Base-by-base conservation (phyloP, 306 rosid genomes). In the Cucurbita moschata region DNA sequence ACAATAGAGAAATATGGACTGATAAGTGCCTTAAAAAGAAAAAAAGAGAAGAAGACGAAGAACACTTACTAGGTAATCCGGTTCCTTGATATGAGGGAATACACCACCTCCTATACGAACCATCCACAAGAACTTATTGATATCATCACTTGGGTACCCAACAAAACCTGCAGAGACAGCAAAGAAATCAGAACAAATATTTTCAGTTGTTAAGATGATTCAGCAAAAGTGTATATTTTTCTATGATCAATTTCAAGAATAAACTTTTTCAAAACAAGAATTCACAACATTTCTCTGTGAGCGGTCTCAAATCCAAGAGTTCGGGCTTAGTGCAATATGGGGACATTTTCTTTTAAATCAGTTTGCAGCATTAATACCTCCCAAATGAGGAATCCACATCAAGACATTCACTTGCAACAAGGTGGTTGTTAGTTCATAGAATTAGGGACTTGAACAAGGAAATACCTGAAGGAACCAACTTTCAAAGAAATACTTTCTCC, bases 101-200 rank as follows among this genome's bases (percentile, higher is more conserved):
- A 95, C 99, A 60, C 99, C 99, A 49, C 99, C 99, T 77, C 99
- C 99, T 10, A 95, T 95, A 3, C 99, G 97, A 73, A 95, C 99
- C 99, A 95, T 95, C 99, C 99, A 95, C 75, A 95, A 82, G 87
- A 95, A 95, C 88, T 95, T 95, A 39, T 95, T 95, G 74, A 95
- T 95, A 79, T 95, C 99, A 69, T 95, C 99, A 79, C 99, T 95
- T 19, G 99, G 91, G 83, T 91, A 95, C 73, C 99, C 99, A 77
- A 95, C 99, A 77, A 95, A 81, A 83, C 99, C 99, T 95, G 79
- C 76, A 10, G 79, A 72, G 79, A 54, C 78, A 46, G 55, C 10
- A 68, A 47, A 47, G 13, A 47, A 56, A 81, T 75, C 72, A 50
- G 87, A 81, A 62, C 18, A 57, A 69, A 61, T 61, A 18, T 77